Base-by-base conservation (phyloP, 352 stramenopile genomes). In the Phytophthora palmivora region DNA sequence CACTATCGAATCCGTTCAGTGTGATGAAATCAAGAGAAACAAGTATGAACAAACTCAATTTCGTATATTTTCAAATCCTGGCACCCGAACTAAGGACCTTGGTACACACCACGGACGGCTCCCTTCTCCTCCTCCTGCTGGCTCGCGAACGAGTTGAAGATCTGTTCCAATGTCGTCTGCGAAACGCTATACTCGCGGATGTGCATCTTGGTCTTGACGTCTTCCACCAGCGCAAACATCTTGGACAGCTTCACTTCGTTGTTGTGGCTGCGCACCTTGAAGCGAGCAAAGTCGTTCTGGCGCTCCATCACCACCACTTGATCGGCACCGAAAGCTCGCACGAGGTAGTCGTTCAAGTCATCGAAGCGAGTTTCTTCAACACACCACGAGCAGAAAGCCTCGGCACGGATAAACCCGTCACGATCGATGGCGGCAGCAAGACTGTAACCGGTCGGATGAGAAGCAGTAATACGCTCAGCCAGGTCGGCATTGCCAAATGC, bases 141-240 rank as follows among this genome's bases (percentile, higher is more conserved):
- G 6, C 24, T 28, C 24, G 24, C 24, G 6, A 28, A 28, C 24
- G 24, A 28, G 6, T 28, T 28, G 24, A 28, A 28, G 6, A 28
- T 28, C 24, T 28, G 26, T 72, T 97, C 87, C 30, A 96, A 58
- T n/a, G 84, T 92, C 22, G 84, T 94, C 66, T 96, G 87, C 19
- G 67, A 89, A 10, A 96, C 70, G 28, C 77, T 84, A 67, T 96
- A 96, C 51, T 94, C 85, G 16, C 78, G 68, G 50, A 96, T 89
- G 44, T 68, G 33, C 34, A 91, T 47, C 51, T 74, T 49, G 15
- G 37, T 34, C 46, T 84, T 82, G 4, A 58, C 61, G 1, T 60
- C 53, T 63, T 95, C 84, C 6, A 95, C 64, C 14, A 86, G 56
- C 6, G 68, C 74, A 58, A 95, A 95, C 58, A 94, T 75, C 30